Conservation (phyloP, 306 rosid species). For the Castanospermum australe region DNA sequence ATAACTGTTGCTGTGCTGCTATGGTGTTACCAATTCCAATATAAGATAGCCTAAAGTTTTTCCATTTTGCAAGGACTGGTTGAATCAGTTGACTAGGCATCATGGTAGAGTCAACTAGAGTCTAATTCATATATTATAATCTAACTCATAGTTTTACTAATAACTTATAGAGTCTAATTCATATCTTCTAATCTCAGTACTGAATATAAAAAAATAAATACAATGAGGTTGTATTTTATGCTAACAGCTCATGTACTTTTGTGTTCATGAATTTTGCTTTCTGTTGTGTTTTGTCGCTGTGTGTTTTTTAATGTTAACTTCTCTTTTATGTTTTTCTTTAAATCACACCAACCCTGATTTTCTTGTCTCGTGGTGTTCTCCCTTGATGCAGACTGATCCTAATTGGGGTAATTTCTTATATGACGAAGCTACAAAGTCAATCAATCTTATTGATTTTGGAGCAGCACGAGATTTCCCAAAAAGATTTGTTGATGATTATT, state of each 20-base stretch:
- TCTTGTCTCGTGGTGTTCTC: conserved; percentile 28
- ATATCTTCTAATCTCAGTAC: background rate
- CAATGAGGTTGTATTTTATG: background rate
- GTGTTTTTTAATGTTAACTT: background rate
- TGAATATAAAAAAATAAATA: background rate
- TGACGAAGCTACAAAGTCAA: conserved; percentile 58
- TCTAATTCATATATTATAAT: background rate
- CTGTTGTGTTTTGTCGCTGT: conserved; percentile 11
- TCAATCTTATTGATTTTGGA: conserved; percentile 94
- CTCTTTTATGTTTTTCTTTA: conserved; percentile 18
- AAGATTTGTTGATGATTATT: conserved; percentile 79
- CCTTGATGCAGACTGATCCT: conserved; percentile 88
- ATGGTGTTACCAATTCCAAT: background rate
- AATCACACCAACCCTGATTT: conserved; percentile 11
- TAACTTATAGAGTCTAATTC: background rate
- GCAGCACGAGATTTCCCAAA: conserved; percentile 90
- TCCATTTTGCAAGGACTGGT: background rate
- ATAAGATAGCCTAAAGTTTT: background rate
- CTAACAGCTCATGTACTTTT: background rate
- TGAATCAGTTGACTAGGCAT: background rate
- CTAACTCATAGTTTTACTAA: no score
- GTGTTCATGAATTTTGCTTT: conserved; percentile 6
- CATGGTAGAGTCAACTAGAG: background rate
- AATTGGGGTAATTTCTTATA: conserved; percentile 97
- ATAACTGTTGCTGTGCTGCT: background rate